Conservation (phyloP, 768 basidiomycete genomes). For the Panellus pusillus region DNA sequence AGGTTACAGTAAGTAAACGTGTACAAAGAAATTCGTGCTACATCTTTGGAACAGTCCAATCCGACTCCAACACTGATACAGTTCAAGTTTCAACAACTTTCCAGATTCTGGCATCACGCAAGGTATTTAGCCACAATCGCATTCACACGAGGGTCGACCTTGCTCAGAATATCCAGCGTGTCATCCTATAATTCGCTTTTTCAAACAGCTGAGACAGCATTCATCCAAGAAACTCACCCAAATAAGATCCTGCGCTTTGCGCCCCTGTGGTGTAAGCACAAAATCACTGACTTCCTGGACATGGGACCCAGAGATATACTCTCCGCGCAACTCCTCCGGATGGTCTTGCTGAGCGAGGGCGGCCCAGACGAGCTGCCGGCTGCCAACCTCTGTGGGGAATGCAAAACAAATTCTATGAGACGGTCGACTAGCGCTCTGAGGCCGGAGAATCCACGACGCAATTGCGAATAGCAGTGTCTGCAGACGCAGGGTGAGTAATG, state of each 20-base stretch:
- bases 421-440: neutral
- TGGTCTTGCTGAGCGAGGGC: conserved; percentile 14
- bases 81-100: too few relatives aligned
- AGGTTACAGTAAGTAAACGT: too few relatives aligned
- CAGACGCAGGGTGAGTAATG: too few relatives aligned
- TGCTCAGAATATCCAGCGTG: conserved; percentile 20
- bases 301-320: conserved; percentile 10
- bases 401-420: conserved; percentile 12
- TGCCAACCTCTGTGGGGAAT: conserved; percentile 23
- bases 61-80: too few relatives aligned
- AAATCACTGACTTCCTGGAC: conserved; percentile 23
- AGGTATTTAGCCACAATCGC: conserved; percentile 21
- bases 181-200: too few relatives aligned
- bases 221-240: too few relatives aligned
- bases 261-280: conserved; percentile 15
- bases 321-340: conserved; percentile 20
- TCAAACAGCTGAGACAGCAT: too few relatives aligned
- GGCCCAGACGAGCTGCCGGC: conserved; percentile 22
- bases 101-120: too few relatives aligned
- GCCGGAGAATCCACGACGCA: neutral
- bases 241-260: conserved; percentile 9
- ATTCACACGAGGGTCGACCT: conserved; percentile 21
- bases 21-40: too few relatives aligned
- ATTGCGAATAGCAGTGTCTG: conserved; percentile 20
- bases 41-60: too few relatives aligned